Evolutionary conservation across 148 eudicot genomes (phyloP).

Genomic region (Cornus florida): DNA sequence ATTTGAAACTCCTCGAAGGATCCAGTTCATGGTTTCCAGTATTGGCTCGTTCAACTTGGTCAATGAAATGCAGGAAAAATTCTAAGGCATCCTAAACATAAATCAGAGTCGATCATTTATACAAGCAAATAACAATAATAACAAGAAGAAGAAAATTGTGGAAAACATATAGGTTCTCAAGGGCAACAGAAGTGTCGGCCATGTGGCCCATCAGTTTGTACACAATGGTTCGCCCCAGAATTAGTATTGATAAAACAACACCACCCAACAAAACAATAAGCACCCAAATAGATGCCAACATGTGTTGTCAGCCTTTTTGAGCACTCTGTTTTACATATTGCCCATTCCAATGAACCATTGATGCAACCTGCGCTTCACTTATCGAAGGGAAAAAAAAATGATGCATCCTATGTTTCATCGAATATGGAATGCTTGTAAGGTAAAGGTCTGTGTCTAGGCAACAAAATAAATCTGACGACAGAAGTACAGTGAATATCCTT

Average conservation of each 20-base stretch:
- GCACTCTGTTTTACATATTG: not conserved
- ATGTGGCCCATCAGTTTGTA: not conserved
- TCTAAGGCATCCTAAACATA: slow-evolving; percentile 85
- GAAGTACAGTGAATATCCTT: not conserved
- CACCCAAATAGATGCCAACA: not conserved
- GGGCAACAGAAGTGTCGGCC: not conserved
- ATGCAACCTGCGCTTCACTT: not conserved
- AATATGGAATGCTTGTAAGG: not conserved
- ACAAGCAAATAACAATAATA: not conserved
- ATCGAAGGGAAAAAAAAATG: not conserved
- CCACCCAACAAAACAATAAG: not conserved
- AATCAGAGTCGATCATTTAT: slow-evolving; percentile 3
- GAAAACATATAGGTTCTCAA: not conserved
- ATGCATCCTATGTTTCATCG: not conserved
- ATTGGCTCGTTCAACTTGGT: slow-evolving; percentile 90
- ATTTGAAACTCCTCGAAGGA: slow-evolving; percentile 90
- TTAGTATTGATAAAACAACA: not conserved
- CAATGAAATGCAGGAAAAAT: slow-evolving; percentile 90
- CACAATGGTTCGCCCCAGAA: not conserved
- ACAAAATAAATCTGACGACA: not conserved
- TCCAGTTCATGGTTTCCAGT: slow-evolving; percentile 60
- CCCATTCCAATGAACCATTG: not conserved
- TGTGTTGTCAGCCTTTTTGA: not conserved
- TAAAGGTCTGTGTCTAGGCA: not conserved
- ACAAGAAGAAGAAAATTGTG: not conserved